phyloP scores from a whole-genome alignment of 139 green algal species.

The Asterochloris erici region DNA sequence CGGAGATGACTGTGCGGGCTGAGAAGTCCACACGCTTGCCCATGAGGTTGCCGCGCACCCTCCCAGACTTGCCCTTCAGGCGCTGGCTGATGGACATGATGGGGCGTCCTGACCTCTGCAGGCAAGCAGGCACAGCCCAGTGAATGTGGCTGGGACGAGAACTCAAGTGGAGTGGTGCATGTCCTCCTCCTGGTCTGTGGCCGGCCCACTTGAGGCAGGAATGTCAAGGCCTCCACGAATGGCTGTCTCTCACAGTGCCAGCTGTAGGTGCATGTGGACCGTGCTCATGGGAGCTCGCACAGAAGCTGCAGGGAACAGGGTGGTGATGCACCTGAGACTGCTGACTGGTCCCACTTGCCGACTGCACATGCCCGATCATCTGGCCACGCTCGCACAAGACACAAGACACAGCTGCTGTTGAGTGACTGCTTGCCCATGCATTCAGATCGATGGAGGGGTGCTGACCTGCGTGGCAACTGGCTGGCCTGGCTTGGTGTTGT shows the following conservation, averaged over 20 bases:
- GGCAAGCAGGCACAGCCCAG: not conserved
- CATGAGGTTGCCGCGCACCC: conserved; percentile 99
- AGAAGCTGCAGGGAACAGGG: not conserved
- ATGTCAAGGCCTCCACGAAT: not conserved
- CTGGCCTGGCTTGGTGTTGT: conserved; percentile 92
- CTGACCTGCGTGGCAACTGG: conserved; percentile 57
- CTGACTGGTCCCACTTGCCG: no score
- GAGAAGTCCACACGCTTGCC: conserved; percentile 99
- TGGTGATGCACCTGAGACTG: not conserved
- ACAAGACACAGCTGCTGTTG: not conserved
- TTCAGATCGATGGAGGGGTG: conserved; percentile 29
- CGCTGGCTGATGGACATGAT: conserved; percentile 97
- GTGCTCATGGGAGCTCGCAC: not conserved
- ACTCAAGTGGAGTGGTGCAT: no score
- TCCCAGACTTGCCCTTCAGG: conserved; percentile 88
- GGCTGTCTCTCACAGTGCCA: not conserved
- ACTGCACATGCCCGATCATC: no score
- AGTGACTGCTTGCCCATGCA: not conserved
- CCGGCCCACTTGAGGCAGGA: not conserved
- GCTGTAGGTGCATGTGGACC: not conserved
- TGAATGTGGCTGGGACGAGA: no score
- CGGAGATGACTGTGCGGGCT: conserved; percentile 93
- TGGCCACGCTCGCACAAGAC: not conserved
- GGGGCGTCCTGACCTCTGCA: conserved; percentile 45
- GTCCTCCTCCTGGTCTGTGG: no score